Evolutionary conservation across 2,329 filamentous ascomycete species (phyloP).

Genomic region (Dactylella cylindrospora): DNA sequence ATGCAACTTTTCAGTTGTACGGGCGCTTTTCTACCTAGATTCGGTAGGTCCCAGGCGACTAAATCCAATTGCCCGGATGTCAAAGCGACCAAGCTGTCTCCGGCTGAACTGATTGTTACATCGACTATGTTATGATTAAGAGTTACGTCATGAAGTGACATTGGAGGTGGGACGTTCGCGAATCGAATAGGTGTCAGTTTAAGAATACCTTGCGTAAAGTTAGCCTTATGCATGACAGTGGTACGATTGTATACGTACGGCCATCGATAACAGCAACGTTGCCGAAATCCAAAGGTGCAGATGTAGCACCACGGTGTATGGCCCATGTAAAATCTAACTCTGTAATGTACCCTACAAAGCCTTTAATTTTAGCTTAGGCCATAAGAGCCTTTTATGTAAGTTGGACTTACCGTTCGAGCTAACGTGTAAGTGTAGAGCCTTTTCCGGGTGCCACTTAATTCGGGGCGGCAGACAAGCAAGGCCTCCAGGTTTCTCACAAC

Average conservation of each 20-base stretch:
- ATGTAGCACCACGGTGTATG: slow-evolving; percentile 50
- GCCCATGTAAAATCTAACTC: slow-evolving; percentile 64
- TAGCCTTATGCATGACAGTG: not conserved
- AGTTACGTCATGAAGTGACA: slow-evolving; percentile 75
- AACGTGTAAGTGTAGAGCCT: slow-evolving; percentile 67
- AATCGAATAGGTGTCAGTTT: slow-evolving; percentile 83
- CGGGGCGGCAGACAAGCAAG: not conserved
- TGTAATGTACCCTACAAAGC: slow-evolving; percentile 22
- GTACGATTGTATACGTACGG: slow-evolving; percentile 53
- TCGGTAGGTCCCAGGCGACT: slow-evolving; percentile 63
- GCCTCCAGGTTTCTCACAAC: slow-evolving; percentile 2
- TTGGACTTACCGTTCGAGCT: slow-evolving; percentile 56
- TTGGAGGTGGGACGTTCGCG: slow-evolving; percentile 87
- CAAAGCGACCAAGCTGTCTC: slow-evolving; percentile 69
- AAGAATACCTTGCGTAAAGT: slow-evolving; percentile 58
- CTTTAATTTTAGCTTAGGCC: slow-evolving; percentile 46
- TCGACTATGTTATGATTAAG: slow-evolving; percentile 68
- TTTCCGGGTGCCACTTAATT: slow-evolving; percentile 78
- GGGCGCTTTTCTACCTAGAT: slow-evolving; percentile 8
- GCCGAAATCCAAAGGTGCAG: slow-evolving; percentile 73
- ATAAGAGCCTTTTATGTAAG: slow-evolving; percentile 32
- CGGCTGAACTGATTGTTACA: slow-evolving; percentile 69
- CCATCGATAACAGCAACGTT: slow-evolving; percentile 84
- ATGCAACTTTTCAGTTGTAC: slow-evolving; percentile 25
- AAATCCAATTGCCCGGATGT: slow-evolving; percentile 67